These are phyloP conservation scores for Graphilbum ipis-grandicollis DNA, from an alignment of 2,329 filamentous ascomycete species.

Conservation along the genomic window DNA sequence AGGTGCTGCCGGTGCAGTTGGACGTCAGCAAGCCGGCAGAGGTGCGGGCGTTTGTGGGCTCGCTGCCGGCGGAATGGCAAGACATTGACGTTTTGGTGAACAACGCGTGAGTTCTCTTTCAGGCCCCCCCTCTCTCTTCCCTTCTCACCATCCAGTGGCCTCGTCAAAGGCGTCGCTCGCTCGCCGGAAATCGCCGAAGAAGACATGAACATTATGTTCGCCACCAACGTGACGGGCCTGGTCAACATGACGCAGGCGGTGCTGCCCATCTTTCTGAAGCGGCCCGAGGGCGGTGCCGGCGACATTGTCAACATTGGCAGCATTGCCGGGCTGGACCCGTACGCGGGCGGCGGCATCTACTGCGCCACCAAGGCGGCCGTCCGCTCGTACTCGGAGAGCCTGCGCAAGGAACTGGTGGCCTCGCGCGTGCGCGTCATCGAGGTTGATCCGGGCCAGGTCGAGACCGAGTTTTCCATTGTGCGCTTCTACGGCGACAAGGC, in stretches of 20 bases:
- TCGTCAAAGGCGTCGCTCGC: conserved; percentile 76
- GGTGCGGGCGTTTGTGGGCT: conserved; percentile 52
- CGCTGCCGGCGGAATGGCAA: conserved; percentile 64
- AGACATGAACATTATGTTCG: conserved; percentile 77
- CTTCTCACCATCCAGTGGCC: conserved; percentile 36
- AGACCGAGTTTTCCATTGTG: conserved; percentile 85
- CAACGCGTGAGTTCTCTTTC: conserved; percentile 57
- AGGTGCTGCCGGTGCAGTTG: conserved; percentile 67
- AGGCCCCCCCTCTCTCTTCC: not conserved
- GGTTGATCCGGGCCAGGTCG: conserved; percentile 81
- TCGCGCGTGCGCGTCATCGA: conserved; percentile 71
- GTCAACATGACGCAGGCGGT: conserved; percentile 95
- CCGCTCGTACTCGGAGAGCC: conserved; percentile 62
- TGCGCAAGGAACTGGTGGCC: conserved; percentile 69
- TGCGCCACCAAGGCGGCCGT: conserved; percentile 87
- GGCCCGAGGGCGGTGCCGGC: conserved; percentile 57
- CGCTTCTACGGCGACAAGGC: conserved; percentile 75
- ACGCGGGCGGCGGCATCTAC: conserved; percentile 76
- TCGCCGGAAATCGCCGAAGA: conserved; percentile 67
- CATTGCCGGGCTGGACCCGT: conserved; percentile 78
- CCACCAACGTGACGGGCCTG: conserved; percentile 84
- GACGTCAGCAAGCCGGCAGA: conserved; percentile 72
- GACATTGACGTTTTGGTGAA: conserved; percentile 84
- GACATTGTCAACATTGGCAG: conserved; percentile 93
- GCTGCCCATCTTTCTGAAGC: conserved; percentile 64